Conservation (phyloP, 768 basidiomycete genomes). For the Lactarius evosmus region DNA sequence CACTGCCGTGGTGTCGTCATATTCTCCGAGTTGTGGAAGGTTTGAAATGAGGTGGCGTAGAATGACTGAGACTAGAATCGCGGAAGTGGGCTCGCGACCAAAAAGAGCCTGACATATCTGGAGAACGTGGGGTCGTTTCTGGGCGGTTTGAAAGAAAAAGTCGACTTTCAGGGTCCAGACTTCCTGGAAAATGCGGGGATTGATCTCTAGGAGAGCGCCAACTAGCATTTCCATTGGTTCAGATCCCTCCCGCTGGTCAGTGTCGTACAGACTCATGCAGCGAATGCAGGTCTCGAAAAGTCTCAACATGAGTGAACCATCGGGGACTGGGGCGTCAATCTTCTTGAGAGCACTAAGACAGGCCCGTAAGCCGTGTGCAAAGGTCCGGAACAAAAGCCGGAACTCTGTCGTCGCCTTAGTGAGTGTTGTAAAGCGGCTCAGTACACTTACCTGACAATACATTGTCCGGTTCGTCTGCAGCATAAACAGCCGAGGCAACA, state of each 20-base stretch:
- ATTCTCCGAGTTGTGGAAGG: constrained; percentile 79
- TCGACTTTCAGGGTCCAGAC: constrained; percentile 93
- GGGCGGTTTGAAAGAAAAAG: constrained; percentile 79
- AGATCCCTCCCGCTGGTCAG: constrained; percentile 61
- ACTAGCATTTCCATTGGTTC: constrained; percentile 84
- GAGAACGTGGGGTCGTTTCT: constrained; percentile 74
- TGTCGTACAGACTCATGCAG: constrained; percentile 81
- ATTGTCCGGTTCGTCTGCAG: constrained; percentile 79
- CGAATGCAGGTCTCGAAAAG: constrained; percentile 84
- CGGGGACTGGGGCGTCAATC: constrained; percentile 71
- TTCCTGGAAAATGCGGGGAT: constrained; percentile 91
- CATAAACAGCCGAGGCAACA: constrained; percentile 70
- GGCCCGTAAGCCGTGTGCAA: constrained; percentile 84
- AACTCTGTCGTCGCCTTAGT: constrained; percentile 53
- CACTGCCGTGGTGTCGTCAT: constrained; percentile 75
- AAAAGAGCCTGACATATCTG: constrained; percentile 85
- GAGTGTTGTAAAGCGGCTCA: constrained; percentile 19
- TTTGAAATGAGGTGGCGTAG: constrained; percentile 81
- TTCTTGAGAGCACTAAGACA: constrained; percentile 75
- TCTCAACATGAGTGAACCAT: constrained; percentile 82
- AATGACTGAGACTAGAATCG: constrained; percentile 84
- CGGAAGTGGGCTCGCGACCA: constrained; percentile 67
- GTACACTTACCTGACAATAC: constrained; percentile 64
- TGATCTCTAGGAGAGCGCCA: constrained; percentile 73
- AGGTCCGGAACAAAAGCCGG: constrained; percentile 79